Evolutionary conservation across 257 asterid species (phyloP).

Genomic region (Haberlea rhodopensis): DNA sequence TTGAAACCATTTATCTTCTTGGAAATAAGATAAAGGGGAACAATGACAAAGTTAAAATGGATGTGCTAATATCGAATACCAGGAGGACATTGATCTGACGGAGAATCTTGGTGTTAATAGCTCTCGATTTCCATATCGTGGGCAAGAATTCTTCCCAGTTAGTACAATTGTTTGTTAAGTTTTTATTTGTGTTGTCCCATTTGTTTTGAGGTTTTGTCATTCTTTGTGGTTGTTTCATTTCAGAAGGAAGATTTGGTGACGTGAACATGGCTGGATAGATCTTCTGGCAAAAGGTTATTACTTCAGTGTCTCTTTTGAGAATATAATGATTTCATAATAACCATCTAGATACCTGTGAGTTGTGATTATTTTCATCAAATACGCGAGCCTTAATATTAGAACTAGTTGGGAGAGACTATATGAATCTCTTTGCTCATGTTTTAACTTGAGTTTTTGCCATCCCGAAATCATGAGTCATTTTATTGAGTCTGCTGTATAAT

Average conservation of each 20-base stretch:
- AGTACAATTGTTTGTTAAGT: slow-evolving; percentile 14
- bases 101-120: slow-evolving; percentile 54
- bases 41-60: slow-evolving; percentile 4
- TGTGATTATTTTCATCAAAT: too few species aligned
- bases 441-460: too few species aligned
- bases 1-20: too few species aligned
- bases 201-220: neutral
- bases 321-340: too few species aligned
- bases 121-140: slow-evolving; percentile 65
- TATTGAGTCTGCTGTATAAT: too few species aligned
- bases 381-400: too few species aligned
- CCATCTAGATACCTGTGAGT: too few species aligned
- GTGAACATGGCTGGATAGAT: too few species aligned
- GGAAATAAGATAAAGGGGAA: neutral
- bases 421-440: too few species aligned
- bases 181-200: neutral
- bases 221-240: neutral
- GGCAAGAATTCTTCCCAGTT: slow-evolving; percentile 73
- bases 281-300: too few species aligned
- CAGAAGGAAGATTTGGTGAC: slow-evolving; percentile 72
- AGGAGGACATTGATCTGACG: slow-evolving; percentile 65
- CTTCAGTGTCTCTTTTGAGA: neutral
- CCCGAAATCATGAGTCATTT: too few species aligned
- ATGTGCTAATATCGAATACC: slow-evolving; percentile 14
- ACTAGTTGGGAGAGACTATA: too few species aligned